Evolutionary conservation across 2,329 filamentous ascomycete species (phyloP).

Genomic region (Ophiostoma triangulosporum): DNA sequence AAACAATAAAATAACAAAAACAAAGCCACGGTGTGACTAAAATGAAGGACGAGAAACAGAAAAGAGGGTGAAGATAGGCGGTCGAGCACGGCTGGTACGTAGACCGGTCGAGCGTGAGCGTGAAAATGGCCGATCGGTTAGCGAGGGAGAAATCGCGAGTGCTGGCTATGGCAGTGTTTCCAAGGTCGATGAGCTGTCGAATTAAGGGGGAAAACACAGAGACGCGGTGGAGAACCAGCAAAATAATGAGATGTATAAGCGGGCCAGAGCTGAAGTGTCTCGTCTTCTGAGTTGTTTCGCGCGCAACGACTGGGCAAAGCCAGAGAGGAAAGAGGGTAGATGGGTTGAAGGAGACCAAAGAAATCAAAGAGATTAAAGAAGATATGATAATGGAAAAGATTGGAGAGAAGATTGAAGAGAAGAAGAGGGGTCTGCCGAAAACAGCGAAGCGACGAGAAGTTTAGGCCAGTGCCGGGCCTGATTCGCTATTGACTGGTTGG

Average conservation of each 20-base stretch:
- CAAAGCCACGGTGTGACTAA: background rate
- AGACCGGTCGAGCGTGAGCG: background rate
- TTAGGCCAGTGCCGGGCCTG: background rate
- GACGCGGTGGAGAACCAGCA: constrained; percentile 3
- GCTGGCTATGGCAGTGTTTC: background rate
- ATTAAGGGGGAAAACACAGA: background rate
- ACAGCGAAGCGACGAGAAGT: no score
- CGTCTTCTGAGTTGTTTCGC: background rate
- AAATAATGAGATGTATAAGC: constrained; percentile 1
- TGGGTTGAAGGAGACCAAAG: background rate
- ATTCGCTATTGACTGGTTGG: background rate
- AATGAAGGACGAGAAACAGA: background rate
- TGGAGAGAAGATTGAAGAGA: background rate
- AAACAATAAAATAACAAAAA: background rate
- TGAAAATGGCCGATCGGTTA: background rate
- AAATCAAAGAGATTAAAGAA: background rate
- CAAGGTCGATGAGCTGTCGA: background rate
- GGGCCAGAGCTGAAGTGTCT: background rate
- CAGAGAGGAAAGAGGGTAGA: background rate
- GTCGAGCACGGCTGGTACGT: background rate
- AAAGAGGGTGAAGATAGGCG: background rate
- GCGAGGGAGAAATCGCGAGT: constrained; percentile 4
- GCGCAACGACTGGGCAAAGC: background rate
- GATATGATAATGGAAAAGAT: background rate
- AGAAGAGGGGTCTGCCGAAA: background rate